Conservation (phyloP, 225 moss, liverwort and hornwort species). For the Takakia lepidozioides region DNA sequence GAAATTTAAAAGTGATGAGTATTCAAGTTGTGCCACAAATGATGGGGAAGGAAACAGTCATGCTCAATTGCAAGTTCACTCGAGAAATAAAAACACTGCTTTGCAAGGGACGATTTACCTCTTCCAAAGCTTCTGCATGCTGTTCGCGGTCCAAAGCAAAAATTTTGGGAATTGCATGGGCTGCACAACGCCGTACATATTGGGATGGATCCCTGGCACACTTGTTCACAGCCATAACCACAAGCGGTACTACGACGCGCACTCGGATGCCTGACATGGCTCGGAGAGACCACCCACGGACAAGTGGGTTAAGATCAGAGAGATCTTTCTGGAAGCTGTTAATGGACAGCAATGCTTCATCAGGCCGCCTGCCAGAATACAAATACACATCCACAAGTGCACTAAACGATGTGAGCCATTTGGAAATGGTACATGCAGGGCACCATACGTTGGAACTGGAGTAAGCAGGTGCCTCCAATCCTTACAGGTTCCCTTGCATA, state of each 20-base stretch:
- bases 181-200: constrained; percentile 93
- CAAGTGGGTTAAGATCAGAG: constrained; percentile 87
- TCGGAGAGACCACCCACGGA: constrained; percentile 91
- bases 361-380: constrained; percentile 89
- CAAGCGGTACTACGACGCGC: constrained; percentile 90
- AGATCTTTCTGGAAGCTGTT: constrained; percentile 99
- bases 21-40: no score
- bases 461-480: no score
- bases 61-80: no score
- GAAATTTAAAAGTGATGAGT: no score
- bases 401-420: no score
- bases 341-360: constrained; percentile 96
- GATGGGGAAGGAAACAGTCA: no score
- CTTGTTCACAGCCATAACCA: constrained; percentile 91
- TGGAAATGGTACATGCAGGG: no score
- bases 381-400: no score
- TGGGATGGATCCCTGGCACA: constrained; percentile 89
- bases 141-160: constrained; percentile 80
- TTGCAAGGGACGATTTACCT: constrained; percentile 37
- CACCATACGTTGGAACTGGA: no score
- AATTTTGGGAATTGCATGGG: constrained; percentile 88
- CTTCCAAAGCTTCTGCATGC: constrained; percentile 69
- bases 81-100: no score
- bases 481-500: no score
- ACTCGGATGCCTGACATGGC: constrained; percentile 98